A percentile compares a stretch with the other conserved stretches of the same genome.
Conservation (phyloP, 148 eudicot genomes). For the Vaccinium vitisidaea region DNA sequence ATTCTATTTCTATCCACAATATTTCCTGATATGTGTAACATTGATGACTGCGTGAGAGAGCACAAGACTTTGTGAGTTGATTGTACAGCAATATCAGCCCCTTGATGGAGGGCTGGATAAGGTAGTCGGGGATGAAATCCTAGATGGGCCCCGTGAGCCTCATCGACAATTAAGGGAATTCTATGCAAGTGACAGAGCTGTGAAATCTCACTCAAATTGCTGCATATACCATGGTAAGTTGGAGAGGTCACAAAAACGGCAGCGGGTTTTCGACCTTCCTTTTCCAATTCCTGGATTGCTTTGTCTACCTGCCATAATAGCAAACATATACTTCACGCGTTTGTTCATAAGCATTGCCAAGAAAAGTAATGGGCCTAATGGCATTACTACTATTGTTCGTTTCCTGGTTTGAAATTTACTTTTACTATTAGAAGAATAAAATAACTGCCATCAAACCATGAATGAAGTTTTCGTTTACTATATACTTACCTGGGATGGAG, state of each 20-base stretch:
- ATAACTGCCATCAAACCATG: not conserved
- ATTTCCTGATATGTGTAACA: slow-evolving; percentile 61
- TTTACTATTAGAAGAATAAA: not conserved
- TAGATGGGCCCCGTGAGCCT: slow-evolving; percentile 88
- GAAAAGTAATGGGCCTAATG: not conserved
- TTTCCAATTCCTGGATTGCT: slow-evolving; percentile 54
- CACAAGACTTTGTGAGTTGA: slow-evolving; percentile 83
- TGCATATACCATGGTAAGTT: slow-evolving; percentile 75
- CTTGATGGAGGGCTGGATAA: slow-evolving; percentile 63
- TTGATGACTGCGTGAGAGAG: slow-evolving; percentile 80
- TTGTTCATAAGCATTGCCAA: not conserved
- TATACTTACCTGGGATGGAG: slow-evolving; percentile 63
- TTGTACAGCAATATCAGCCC: slow-evolving; percentile 68
- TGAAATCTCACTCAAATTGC: slow-evolving; percentile 53
- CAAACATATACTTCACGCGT: not conserved
- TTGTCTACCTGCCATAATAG: slow-evolving; percentile 49
- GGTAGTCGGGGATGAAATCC: slow-evolving; percentile 69
- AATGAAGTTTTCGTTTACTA: not conserved
- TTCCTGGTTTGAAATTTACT: not conserved
- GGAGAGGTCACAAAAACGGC: slow-evolving; percentile 73
- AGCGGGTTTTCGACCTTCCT: slow-evolving; percentile 57
- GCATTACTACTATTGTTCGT: not conserved
- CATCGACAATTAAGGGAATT: slow-evolving; percentile 71
- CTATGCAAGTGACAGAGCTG: slow-evolving; percentile 41
- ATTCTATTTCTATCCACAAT: slow-evolving; percentile 54